Base-by-base conservation (phyloP, 1,284 basidiomycete genomes). In the Tilletia walkeri region DNA sequence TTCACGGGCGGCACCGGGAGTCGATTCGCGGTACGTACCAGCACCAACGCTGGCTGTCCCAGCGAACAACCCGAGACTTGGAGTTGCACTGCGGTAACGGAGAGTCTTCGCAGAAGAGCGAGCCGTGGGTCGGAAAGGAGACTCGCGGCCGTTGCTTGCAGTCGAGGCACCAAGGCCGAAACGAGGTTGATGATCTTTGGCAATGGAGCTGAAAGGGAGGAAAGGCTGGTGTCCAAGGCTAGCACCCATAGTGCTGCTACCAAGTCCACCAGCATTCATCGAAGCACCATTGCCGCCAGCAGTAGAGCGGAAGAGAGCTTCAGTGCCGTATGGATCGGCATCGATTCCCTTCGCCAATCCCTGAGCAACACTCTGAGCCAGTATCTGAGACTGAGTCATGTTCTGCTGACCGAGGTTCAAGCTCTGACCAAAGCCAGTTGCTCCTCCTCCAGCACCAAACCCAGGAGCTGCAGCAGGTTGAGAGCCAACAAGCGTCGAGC, bases 241-340 rank as follows among this genome's bases (percentile, higher is more conserved):
- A 2, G 45, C 20, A 12, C 38, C 47, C n/a, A 61, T 16, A 6
- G 56, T 61, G 24, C 36, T 61, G 24, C 18, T 24, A 5, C 39
- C 50, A 7, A 34, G 47, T 18, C 24, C 30, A 18, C 53, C 20
- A 7, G 24, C 50, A 9, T 53, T 39, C 36, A 70, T 68, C 5
- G 76, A 67, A 34, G 78, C 77, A 66, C 77, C 80, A 36, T 70
- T 70, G 48, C 72, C 74, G 71, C 79, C 65, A 0, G 69, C 71
- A 65, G 72, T 71, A 12, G 73, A 72, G 65, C 82, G 80, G 75
- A 89, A 88, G 53, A 89, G 83, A 18, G 86, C 86, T 80, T 92
- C 94, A 71, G 89, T 88, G 54, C 91, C 92, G 82, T 98, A 94
- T 0, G 95, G 94, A 78, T 88, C 87, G 81, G 94, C 90, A 65